phyloP scores from a whole-genome alignment of 2,329 filamentous ascomycete species.

The Colletotrichum lini region DNA sequence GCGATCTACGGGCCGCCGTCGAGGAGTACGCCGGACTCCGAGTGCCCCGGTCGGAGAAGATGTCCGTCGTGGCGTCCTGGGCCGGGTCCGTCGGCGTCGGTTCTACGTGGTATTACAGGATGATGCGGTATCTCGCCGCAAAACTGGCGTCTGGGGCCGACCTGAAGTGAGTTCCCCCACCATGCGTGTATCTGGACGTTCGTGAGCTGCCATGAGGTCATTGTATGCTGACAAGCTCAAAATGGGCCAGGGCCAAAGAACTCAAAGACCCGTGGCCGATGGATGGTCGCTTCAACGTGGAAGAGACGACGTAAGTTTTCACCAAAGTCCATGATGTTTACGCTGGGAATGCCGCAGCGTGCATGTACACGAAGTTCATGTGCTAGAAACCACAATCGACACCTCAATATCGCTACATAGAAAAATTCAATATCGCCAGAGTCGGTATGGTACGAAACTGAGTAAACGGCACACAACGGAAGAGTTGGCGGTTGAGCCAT shows the following conservation, averaged over 20 bases:
- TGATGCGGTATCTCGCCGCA: neutral
- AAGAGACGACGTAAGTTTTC: neutral
- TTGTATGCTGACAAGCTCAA: neutral
- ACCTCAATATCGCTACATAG: too few relatives aligned
- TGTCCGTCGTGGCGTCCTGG: constrained; percentile 43
- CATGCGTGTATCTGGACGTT: too few relatives aligned
- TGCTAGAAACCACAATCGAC: too few relatives aligned
- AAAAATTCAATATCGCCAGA: too few relatives aligned
- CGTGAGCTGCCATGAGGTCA: neutral
- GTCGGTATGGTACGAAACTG: too few relatives aligned
- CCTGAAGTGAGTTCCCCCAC: neutral
- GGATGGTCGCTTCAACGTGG: neutral
- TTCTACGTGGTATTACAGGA: constrained; percentile 21
- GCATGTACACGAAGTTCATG: too few relatives aligned
- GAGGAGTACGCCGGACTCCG: constrained; percentile 44
- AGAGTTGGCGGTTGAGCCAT: too few relatives aligned
- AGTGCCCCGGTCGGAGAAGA: constrained; percentile 45
- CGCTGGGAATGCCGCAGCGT: too few relatives aligned
- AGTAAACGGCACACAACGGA: too few relatives aligned
- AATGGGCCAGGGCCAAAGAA: neutral
- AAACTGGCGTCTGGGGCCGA: constrained; percentile 1
- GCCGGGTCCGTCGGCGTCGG: constrained; percentile 41
- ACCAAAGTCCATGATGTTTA: neutral
- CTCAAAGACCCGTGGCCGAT: neutral
- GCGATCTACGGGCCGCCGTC: constrained; percentile 20